These are phyloP conservation scores for Fraxinus sp. DNA, from an alignment of 305 asterid species.

Conservation along the genomic window DNA sequence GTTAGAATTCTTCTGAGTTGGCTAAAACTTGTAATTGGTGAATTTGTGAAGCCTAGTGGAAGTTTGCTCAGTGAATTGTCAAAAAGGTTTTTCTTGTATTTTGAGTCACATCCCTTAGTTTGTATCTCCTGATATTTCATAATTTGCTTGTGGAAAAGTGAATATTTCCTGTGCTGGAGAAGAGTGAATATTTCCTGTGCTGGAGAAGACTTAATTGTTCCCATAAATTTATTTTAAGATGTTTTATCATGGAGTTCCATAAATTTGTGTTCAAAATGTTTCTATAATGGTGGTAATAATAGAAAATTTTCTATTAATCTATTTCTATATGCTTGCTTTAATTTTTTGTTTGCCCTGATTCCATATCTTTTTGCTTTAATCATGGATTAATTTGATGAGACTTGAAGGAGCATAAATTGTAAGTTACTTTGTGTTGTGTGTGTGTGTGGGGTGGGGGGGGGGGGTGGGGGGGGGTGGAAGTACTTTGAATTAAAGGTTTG, in stretches of 20 bases:
- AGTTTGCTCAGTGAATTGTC: background rate
- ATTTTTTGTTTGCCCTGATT: background rate
- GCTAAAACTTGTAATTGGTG: background rate
- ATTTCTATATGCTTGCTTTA: background rate
- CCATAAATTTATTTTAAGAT: background rate
- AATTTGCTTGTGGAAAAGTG: background rate
- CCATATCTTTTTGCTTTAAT: background rate
- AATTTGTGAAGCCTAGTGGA: background rate
- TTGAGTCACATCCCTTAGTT: background rate
- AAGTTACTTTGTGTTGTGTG: background rate
- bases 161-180: no score
- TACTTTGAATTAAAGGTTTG: background rate
- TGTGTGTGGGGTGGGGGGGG: no score
- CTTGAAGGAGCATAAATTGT: background rate
- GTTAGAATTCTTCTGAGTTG: background rate
- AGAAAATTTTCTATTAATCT: background rate
- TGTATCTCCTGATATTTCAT: background rate
- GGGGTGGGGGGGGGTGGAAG: background rate
- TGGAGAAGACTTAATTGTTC: background rate
- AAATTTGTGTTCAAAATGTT: background rate
- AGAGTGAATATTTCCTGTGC: no score
- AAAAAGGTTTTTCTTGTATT: background rate
- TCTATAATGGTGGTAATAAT: background rate
- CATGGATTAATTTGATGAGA: background rate
- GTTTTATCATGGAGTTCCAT: background rate